Percentiles rank a stretch among this genome's conserved stretches.
Conservation (phyloP, 2,329 filamentous ascomycete species). For the Plectosphaerella sp. region DNA sequence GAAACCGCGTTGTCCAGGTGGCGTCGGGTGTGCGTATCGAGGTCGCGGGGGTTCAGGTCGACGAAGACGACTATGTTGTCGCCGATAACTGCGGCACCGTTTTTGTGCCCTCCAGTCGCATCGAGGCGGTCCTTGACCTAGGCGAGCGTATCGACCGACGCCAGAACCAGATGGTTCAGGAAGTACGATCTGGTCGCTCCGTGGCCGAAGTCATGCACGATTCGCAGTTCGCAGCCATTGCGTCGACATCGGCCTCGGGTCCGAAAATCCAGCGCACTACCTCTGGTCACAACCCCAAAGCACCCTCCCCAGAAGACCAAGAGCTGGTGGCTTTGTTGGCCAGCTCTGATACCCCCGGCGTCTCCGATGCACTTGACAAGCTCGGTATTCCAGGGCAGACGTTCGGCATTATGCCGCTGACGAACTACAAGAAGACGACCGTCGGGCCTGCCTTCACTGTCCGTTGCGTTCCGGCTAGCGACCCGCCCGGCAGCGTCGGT, state of each 20-base stretch:
- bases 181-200: conserved; percentile 5
- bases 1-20: conserved; percentile 22
- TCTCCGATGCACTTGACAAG: conserved; percentile 13
- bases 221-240: conserved; percentile 6
- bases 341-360: conserved; percentile 7
- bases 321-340: conserved; percentile 10
- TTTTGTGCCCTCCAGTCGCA: conserved; percentile 7
- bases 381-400: conserved; percentile 13
- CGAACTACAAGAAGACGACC: conserved; percentile 20
- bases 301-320: conserved; percentile 3
- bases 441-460: conserved; percentile 27
- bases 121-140: conserved; percentile 9
- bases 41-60: conserved; percentile 11
- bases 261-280: not conserved
- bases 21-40: conserved; percentile 8
- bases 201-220: conserved; percentile 12
- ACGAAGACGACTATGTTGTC: conserved; percentile 13
- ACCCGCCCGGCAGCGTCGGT: conserved; percentile 18
- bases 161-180: conserved; percentile 6
- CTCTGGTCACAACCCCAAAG: not conserved
- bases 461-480: conserved; percentile 19
- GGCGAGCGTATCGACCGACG: conserved; percentile 8
- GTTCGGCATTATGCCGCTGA: conserved; percentile 13
- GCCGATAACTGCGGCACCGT: conserved; percentile 13
- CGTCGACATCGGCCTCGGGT: not conserved